Percentiles rank a stretch among this genome's conserved stretches.
Evolutionary conservation across 225 moss, liverwort and hornwort species (phyloP).

Genomic region (Physcomitrium patens): DNA sequence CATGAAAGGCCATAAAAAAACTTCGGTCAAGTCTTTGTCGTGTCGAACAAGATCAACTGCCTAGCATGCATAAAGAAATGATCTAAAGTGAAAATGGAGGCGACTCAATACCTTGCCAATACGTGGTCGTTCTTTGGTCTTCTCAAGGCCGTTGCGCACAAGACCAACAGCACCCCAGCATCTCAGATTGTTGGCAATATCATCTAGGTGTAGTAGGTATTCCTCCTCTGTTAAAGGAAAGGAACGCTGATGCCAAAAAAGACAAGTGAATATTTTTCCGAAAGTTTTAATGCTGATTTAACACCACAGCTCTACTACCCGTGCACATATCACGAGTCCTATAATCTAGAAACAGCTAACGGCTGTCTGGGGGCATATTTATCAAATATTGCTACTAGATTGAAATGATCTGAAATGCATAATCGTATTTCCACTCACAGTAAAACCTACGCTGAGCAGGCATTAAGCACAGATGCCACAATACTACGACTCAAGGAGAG

Average conservation of each 20-base stretch:
- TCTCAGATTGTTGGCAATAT: constrained; percentile 83
- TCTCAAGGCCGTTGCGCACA: constrained; percentile 80
- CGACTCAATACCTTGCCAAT: constrained; percentile 78
- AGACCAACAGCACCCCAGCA: constrained; percentile 95
- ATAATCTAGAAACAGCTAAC: constrained; percentile 19
- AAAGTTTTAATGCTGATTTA: background rate
- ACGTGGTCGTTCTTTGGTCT: constrained; percentile 93
- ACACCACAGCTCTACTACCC: constrained; percentile 11
- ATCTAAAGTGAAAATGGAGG: background rate
- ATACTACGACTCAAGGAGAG: background rate
- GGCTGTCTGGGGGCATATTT: background rate
- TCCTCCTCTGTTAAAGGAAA: constrained; percentile 97
- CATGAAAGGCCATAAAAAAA: no score
- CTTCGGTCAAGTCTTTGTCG: no score
- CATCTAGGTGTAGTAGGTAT: constrained; percentile 89
- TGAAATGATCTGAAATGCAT: background rate
- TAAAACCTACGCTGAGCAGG: background rate
- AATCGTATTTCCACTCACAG: background rate
- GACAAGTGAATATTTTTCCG: constrained; percentile 19
- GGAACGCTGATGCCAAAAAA: constrained; percentile 70
- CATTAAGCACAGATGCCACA: background rate
- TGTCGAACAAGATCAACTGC: background rate
- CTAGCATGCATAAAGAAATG: background rate
- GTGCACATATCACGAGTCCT: constrained; percentile 6
- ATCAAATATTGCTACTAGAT: background rate